Evolutionary conservation across 2,329 filamentous ascomycete species (phyloP).

Genomic region (Botrytis medusae): DNA sequence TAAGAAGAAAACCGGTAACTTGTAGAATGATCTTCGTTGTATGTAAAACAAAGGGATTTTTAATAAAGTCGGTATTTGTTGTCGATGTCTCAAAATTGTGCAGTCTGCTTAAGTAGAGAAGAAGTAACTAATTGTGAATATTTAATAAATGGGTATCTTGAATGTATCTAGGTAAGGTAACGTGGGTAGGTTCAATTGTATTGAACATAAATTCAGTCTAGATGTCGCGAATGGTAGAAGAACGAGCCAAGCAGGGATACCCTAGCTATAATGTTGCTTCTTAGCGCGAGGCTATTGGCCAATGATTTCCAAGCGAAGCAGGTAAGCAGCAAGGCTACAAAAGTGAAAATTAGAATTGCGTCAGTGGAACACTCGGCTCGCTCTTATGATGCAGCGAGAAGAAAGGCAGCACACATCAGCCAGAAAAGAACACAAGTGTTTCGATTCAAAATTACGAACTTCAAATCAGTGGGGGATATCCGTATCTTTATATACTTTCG

Average conservation of each 20-base stretch:
- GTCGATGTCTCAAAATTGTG: not conserved
- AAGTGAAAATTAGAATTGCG: constrained; percentile 25
- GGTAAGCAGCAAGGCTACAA: not conserved
- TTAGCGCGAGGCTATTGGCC: constrained; percentile 2
- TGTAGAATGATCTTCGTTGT: constrained; percentile 16
- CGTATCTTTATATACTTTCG: constrained; percentile 34
- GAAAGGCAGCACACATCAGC: constrained; percentile 9
- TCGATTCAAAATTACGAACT: not conserved
- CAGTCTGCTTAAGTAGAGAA: not conserved
- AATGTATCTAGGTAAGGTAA: not conserved
- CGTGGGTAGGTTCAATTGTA: not conserved
- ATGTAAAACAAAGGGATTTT: not conserved
- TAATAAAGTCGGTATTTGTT: not conserved
- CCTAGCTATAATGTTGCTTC: not conserved
- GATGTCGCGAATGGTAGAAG: constrained; percentile 6
- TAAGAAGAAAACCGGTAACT: constrained; percentile 19
- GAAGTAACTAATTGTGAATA: not conserved
- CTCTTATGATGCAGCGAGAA: constrained; percentile 24
- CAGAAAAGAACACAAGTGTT: not conserved
- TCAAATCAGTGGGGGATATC: not conserved
- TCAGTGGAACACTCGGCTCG: constrained; percentile 25
- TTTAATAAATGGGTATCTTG: not conserved
- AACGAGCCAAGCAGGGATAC: not conserved
- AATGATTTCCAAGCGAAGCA: not conserved
- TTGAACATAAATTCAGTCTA: not conserved